Evolutionary conservation across 2,329 filamentous ascomycete species (phyloP).

Genomic region (Epichloe aotearoae): DNA sequence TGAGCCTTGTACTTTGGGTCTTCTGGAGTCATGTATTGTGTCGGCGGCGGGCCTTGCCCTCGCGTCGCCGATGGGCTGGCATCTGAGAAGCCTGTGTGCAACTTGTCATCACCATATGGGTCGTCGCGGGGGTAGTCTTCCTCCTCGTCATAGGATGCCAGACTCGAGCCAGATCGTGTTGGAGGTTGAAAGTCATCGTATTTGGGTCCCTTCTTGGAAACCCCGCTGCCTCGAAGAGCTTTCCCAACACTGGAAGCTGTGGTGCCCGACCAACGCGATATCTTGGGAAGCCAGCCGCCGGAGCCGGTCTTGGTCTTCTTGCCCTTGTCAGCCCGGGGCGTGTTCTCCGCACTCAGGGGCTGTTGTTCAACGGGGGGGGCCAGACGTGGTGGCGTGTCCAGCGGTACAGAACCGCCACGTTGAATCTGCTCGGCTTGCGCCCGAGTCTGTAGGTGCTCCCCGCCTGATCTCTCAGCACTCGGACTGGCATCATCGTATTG

Average conservation of each 20-base stretch:
- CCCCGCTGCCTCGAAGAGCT: slow-evolving; percentile 56
- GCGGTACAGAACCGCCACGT: slow-evolving; percentile 39
- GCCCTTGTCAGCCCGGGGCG: slow-evolving; percentile 57
- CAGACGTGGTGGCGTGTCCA: slow-evolving; percentile 46
- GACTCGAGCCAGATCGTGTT: slow-evolving; percentile 67
- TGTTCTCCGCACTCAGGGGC: slow-evolving; percentile 60
- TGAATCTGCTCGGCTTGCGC: slow-evolving; percentile 31
- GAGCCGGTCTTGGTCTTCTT: slow-evolving; percentile 87
- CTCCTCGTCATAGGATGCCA: slow-evolving; percentile 49
- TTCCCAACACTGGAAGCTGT: slow-evolving; percentile 78
- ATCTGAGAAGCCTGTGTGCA: slow-evolving; percentile 43
- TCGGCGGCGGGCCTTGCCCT: slow-evolving; percentile 25
- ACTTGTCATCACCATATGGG: slow-evolving; percentile 46
- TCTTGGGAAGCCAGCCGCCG: slow-evolving; percentile 72
- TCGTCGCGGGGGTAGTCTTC: slow-evolving; percentile 36
- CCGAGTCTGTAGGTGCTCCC: slow-evolving; percentile 46
- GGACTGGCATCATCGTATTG: slow-evolving; percentile 38
- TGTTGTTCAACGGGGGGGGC: slow-evolving; percentile 23
- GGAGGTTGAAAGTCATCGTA: slow-evolving; percentile 42
- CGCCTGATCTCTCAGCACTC: slow-evolving; percentile 19
- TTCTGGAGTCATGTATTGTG: slow-evolving; percentile 41
- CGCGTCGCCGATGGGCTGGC: slow-evolving; percentile 26
- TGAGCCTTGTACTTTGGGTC: slow-evolving; percentile 75
- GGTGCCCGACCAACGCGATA: slow-evolving; percentile 94
- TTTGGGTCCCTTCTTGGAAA: slow-evolving; percentile 42